Base-by-base conservation (phyloP, 352 stramenopile genomes). In the Phytophthora ohioensis region DNA sequence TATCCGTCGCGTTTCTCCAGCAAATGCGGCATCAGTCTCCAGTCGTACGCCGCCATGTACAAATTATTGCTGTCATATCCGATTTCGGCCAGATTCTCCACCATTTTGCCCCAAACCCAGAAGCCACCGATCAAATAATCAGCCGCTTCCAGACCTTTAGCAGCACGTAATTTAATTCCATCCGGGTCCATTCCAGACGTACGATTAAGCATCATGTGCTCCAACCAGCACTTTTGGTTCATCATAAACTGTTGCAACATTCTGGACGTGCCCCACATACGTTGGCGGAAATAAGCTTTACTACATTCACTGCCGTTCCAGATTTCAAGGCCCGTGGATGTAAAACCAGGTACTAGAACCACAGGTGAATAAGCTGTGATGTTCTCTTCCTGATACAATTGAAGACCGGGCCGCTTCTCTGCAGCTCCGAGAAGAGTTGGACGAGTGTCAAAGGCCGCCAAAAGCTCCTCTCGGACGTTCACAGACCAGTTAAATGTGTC, bases 71-170 rank as follows among this genome's bases (percentile, higher is more conserved):
- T 90, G 83, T 98, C 95, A 67, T 98, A 98, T 48, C 94, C 95
- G 60, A 98, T 94, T 69, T 95, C 89, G 7, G 91, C 91, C 51
- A 97, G 67, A 67, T 96, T 97, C 73, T 96, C 85, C 64, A 97
- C 90, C 55, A 97, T 75, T 62, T 98, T 98, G 21, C 82, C 84
- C 93, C 93, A 99, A 38, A 99, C 94, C 95, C 94, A 98, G 81
- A 97, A 99, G 32, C 87, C 94, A 7, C 86, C 90, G 57, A 98
- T 97, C 51, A 99, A 86, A 64, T 97, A 98, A 69, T 99, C 97
- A 8, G 95, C 95, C 1, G 93, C 93, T 68, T 97, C 91, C 31
- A 98, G 89, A 2, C 95, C 95, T 49, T 87, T 85, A 11, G 95
- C 92, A 0, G 94, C 71, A 2, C 90, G 88, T 7, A 95, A 64